phyloP scores from a whole-genome alignment of 805 yeast genomes.

The Barnettozyma botsteinii region DNA sequence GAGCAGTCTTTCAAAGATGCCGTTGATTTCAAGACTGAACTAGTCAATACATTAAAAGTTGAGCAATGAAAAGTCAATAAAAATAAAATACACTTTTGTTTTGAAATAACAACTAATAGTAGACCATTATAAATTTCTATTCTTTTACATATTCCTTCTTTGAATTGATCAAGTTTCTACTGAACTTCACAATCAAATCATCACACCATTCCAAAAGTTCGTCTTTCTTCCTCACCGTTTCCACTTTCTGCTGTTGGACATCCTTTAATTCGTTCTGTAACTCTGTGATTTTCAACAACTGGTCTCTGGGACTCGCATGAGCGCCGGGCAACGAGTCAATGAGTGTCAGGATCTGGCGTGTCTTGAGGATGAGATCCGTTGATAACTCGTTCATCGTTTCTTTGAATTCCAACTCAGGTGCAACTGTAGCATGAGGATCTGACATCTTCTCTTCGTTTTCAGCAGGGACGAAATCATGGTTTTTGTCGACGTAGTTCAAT shows the following conservation, averaged over 20 bases:
- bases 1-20: neutral
- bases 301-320: slow-evolving; percentile 75
- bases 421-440: slow-evolving; percentile 58
- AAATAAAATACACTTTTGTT: too few species aligned
- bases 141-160: slow-evolving; percentile 21
- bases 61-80: neutral
- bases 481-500: slow-evolving; percentile 70
- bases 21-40: neutral
- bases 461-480: slow-evolving; percentile 53
- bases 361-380: slow-evolving; percentile 76
- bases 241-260: slow-evolving; percentile 53
- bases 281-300: slow-evolving; percentile 54
- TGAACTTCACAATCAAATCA: slow-evolving; percentile 49
- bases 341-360: slow-evolving; percentile 78
- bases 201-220: slow-evolving; percentile 56
- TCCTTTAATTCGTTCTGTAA: slow-evolving; percentile 56
- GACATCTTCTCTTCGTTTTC: slow-evolving; percentile 49
- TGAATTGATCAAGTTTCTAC: slow-evolving; percentile 32
- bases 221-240: slow-evolving; percentile 60
- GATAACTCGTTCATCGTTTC: slow-evolving; percentile 69
- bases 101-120: too few species aligned
- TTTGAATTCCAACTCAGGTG: slow-evolving; percentile 34
- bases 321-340: slow-evolving; percentile 91
- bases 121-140: too few species aligned
- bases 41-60: neutral